Evolutionary conservation across 2,329 filamentous ascomycete genomes (phyloP).

Genomic region (Xylariaceae sp.): DNA sequence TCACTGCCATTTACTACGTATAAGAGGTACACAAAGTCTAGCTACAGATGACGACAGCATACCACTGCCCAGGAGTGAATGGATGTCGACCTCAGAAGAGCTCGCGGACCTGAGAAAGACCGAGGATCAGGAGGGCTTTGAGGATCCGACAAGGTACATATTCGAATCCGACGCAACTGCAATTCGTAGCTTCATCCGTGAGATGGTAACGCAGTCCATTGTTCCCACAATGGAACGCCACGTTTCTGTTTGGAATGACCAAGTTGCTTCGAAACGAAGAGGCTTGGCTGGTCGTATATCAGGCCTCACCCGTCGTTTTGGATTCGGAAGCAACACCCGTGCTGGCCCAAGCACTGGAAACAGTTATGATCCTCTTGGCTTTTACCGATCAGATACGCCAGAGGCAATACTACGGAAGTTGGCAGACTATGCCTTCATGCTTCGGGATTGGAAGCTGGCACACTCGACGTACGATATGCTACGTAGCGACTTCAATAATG

Average conservation of each 20-base stretch:
- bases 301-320: slow-evolving; percentile 87
- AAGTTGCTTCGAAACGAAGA: slow-evolving; percentile 83
- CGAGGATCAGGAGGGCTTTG: slow-evolving; percentile 66
- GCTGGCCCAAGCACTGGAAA: slow-evolving; percentile 47
- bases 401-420: slow-evolving; percentile 92
- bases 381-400: slow-evolving; percentile 76
- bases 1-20: slow-evolving; percentile 85
- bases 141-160: slow-evolving; percentile 71
- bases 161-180: slow-evolving; percentile 90
- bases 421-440: slow-evolving; percentile 94
- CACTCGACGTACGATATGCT: slow-evolving; percentile 89
- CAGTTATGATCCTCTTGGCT: slow-evolving; percentile 79
- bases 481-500: slow-evolving; percentile 82
- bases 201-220: slow-evolving; percentile 92
- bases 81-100: slow-evolving; percentile 86
- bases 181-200: slow-evolving; percentile 83
- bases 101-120: slow-evolving; percentile 66
- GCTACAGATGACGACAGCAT: slow-evolving; percentile 90
- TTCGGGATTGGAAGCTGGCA: slow-evolving; percentile 91
- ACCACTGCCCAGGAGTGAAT: slow-evolving; percentile 75
- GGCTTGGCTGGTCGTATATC: slow-evolving; percentile 92
- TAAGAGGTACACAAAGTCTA: slow-evolving; percentile 80
- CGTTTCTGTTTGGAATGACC: slow-evolving; percentile 91
- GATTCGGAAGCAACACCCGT: slow-evolving; percentile 68
- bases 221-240: slow-evolving; percentile 95